phyloP scores from a whole-genome alignment of 768 basidiomycete genomes.

The Hebeloma cylindrosporum region DNA sequence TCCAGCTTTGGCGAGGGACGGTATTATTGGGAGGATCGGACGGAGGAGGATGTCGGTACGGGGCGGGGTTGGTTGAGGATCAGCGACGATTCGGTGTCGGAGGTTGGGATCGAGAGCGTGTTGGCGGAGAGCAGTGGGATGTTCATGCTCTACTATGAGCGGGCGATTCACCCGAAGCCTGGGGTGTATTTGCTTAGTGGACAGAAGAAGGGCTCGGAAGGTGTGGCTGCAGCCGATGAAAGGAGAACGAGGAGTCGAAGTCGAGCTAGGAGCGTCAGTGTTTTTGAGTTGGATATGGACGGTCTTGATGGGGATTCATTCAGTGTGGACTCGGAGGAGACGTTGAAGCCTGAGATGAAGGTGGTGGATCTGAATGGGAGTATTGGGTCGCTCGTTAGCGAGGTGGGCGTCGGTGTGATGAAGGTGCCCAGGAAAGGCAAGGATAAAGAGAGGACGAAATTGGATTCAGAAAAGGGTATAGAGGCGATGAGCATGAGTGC shows the following conservation, averaged over 20 bases:
- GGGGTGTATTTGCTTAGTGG: conserved; percentile 24
- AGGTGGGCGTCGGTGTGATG: conserved; percentile 41
- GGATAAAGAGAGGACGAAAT: conserved; percentile 19
- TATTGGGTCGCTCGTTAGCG: conserved; percentile 45
- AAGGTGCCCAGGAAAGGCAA: conserved; percentile 24
- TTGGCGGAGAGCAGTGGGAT: conserved; percentile 69
- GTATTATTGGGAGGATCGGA: conserved; percentile 57
- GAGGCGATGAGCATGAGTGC: conserved; percentile 22
- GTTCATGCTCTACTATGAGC: conserved; percentile 97
- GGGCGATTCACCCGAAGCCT: conserved; percentile 35
- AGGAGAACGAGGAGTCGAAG: conserved; percentile 9
- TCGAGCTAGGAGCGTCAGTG: conserved; percentile 9
- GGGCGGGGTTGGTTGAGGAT: conserved; percentile 85
- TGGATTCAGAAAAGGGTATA: conserved; percentile 11
- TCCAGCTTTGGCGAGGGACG: conserved; percentile 27
- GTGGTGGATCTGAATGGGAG: conserved; percentile 48
- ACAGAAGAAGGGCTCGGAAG: neutral
- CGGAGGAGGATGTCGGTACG: conserved; percentile 37
- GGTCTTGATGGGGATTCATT: conserved; percentile 21
- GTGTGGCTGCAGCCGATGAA: neutral
- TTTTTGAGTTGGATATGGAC: conserved; percentile 5
- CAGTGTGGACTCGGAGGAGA: conserved; percentile 59
- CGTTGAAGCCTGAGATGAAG: conserved; percentile 53
- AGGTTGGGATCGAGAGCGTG: conserved; percentile 74
- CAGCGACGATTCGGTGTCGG: conserved; percentile 80